Conservation (phyloP, 1,139 yeast genomes). For the Scheffersomyces lignicola region DNA sequence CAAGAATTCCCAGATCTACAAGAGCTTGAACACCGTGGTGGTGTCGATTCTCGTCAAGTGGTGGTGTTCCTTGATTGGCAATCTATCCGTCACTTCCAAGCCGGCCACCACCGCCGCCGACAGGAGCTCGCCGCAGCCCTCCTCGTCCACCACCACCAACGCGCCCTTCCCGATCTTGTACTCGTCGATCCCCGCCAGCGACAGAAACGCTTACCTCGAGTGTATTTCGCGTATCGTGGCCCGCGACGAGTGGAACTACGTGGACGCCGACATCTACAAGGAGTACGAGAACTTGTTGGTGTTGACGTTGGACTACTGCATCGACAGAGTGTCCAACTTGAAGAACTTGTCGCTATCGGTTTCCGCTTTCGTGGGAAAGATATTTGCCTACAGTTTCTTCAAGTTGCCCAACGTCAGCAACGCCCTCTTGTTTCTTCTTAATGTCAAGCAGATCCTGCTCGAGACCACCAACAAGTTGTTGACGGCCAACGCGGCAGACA, state of each 20-base stretch:
- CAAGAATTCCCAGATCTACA: slow-evolving; percentile 26
- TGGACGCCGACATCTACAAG: slow-evolving; percentile 20
- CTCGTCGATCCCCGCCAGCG: slow-evolving; percentile 27
- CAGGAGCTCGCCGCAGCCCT: slow-evolving; percentile 4
- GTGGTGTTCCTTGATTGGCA: slow-evolving; percentile 63
- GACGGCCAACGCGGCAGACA: slow-evolving; percentile 4
- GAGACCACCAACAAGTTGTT: slow-evolving; percentile 15
- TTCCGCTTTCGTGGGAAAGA: slow-evolving; percentile 78
- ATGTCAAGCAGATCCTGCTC: slow-evolving; percentile 47
- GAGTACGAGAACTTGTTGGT: slow-evolving; percentile 39
- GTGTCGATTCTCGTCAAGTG: slow-evolving; percentile 52
- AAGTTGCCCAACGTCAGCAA: slow-evolving; percentile 61
- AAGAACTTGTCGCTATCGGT: slow-evolving; percentile 59
- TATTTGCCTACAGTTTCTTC: slow-evolving; percentile 67
- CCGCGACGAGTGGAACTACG: slow-evolving; percentile 59
- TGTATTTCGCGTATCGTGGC: slow-evolving; percentile 67
- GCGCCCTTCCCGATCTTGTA: slow-evolving; percentile 9
- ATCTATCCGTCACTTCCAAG: slow-evolving; percentile 26
- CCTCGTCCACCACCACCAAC: slow-evolving; percentile 4
- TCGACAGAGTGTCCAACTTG: slow-evolving; percentile 48
- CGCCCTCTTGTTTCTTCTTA: slow-evolving; percentile 61
- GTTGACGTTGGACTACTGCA: slow-evolving; percentile 57
- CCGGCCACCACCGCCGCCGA: slow-evolving; percentile 1
- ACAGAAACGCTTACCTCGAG: slow-evolving; percentile 72
- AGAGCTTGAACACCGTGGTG: slow-evolving; percentile 36